Conservation (phyloP, 2,329 filamentous ascomycete species). For the Trichoderma arundinaceum region DNA sequence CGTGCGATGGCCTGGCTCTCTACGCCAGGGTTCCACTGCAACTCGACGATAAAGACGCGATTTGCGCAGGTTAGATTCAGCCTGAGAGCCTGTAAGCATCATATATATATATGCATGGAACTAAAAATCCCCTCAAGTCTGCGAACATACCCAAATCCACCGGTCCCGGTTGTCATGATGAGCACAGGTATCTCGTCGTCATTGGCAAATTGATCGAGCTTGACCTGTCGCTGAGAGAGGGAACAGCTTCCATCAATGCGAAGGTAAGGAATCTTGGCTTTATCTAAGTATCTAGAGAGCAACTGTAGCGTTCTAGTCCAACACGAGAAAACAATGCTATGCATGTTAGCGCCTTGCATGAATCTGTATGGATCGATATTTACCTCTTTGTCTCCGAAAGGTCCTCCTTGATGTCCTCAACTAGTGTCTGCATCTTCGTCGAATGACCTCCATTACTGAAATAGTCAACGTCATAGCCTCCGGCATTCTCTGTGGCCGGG, state of each 20-base stretch:
- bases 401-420: slow-evolving; percentile 40
- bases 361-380: slow-evolving; percentile 27
- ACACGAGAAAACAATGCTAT: slow-evolving; percentile 54
- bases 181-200: slow-evolving; percentile 29
- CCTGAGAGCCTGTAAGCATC: slow-evolving; percentile 37
- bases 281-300: slow-evolving; percentile 41
- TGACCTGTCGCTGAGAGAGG: slow-evolving; percentile 44
- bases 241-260: slow-evolving; percentile 54
- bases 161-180: slow-evolving; percentile 59
- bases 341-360: not conserved
- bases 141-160: slow-evolving; percentile 53
- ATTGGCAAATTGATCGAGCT: slow-evolving; percentile 47
- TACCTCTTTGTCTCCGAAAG: slow-evolving; percentile 21
- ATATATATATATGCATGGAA: too few relatives aligned
- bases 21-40: slow-evolving; percentile 61
- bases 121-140: too few relatives aligned
- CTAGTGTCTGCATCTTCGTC: slow-evolving; percentile 43
- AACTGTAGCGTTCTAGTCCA: slow-evolving; percentile 53
- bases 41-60: slow-evolving; percentile 57
- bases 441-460: slow-evolving; percentile 41
- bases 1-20: slow-evolving; percentile 59
- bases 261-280: slow-evolving; percentile 40
- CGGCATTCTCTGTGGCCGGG: not conserved
- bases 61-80: slow-evolving; percentile 57
- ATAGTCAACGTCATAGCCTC: slow-evolving; percentile 35